A percentile compares a stretch with the other conserved stretches of the same genome.
These are phyloP conservation scores for Solanum verrucosum DNA, from an alignment of 257 asterid species.

Conservation along the genomic window DNA sequence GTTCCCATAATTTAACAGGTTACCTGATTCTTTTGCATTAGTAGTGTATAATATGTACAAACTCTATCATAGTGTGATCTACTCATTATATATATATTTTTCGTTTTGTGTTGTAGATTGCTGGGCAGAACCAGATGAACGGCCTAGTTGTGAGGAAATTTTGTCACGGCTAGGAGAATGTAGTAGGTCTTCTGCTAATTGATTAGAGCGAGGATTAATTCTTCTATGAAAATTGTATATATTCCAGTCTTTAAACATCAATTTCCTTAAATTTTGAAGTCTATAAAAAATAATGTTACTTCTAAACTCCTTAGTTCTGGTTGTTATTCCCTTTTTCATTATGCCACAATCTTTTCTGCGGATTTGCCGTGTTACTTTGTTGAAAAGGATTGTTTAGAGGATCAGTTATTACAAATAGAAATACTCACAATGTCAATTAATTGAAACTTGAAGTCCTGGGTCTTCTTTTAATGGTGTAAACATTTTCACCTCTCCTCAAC, in stretches of 20 bases:
- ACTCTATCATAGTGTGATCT: neutral
- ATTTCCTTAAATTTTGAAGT: neutral
- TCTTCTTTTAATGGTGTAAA: too few relatives aligned
- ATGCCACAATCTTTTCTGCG: neutral
- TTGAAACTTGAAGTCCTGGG: neutral
- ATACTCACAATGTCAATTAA: neutral
- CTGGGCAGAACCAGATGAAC: constrained; percentile 82
- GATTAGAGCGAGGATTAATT: neutral
- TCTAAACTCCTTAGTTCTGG: neutral
- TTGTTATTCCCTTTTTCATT: neutral
- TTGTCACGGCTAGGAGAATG: constrained; percentile 59
- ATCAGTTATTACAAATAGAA: neutral
- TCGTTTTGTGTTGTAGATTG: constrained; percentile 44
- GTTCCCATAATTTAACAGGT: neutral
- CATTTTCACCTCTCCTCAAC: neutral
- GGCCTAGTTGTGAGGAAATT: constrained; percentile 70
- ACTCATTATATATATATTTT: neutral
- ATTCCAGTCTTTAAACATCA: neutral
- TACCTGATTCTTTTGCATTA: neutral
- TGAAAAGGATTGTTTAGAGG: neutral
- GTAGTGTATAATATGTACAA: neutral
- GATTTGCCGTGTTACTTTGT: neutral
- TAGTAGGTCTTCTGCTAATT: constrained; percentile 39
- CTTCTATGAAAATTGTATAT: neutral
- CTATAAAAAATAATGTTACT: neutral